phyloP scores from a whole-genome alignment of 192 early-diverging fungal species.

The Allomyces macrogynus region DNA sequence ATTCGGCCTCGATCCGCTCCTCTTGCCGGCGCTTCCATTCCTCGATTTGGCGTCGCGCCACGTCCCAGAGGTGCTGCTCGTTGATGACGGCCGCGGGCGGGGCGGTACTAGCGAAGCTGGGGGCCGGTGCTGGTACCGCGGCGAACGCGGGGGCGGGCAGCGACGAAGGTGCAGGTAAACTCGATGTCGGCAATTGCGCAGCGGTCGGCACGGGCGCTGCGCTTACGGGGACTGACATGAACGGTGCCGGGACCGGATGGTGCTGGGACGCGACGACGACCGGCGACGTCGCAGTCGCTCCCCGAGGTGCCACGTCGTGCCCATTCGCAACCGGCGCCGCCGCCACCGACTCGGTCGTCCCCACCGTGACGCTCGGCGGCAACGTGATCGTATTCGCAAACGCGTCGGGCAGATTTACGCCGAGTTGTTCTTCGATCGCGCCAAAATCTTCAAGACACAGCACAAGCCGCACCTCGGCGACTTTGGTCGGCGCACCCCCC shows the following conservation, averaged over 20 bases:
- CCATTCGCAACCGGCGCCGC: too few species aligned
- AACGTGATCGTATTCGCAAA: background rate
- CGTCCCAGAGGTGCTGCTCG: background rate
- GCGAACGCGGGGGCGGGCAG: background rate
- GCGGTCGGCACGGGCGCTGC: too few species aligned
- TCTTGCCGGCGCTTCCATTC: background rate
- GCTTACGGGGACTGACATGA: background rate
- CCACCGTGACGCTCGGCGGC: background rate
- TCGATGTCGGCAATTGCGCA: too few species aligned
- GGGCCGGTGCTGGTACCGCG: too few species aligned
- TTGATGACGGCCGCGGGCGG: too few species aligned
- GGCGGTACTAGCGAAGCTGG: too few species aligned
- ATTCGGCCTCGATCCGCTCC: background rate
- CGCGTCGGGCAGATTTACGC: background rate
- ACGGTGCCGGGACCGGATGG: background rate
- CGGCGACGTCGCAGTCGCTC: too few species aligned
- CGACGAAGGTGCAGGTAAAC: too few species aligned
- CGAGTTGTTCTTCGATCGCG: constrained; percentile 11
- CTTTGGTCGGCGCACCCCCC: constrained; percentile 5
- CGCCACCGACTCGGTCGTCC: background rate
- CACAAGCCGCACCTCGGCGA: constrained; percentile 18
- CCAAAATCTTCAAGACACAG: constrained; percentile 34
- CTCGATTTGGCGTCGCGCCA: background rate
- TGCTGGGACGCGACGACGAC: too few species aligned
- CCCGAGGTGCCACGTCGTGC: too few species aligned